A percentile compares a stretch with the other conserved stretches of the same genome.
Evolutionary conservation across 768 basidiomycete species (phyloP).

Genomic region (Pisolithus tinctorius): DNA sequence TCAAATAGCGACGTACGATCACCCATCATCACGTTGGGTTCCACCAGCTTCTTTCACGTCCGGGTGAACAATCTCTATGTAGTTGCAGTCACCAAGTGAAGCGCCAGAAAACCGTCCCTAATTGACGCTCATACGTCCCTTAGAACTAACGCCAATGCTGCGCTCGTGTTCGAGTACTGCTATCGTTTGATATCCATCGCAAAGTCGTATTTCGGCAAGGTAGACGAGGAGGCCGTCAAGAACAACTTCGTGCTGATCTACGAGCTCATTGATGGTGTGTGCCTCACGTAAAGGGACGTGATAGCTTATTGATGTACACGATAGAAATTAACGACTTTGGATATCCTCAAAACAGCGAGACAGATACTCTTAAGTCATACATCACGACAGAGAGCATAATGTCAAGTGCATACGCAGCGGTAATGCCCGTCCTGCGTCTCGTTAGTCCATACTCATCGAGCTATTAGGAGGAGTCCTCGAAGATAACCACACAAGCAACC

Average conservation of each 20-base stretch:
- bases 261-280: conserved; percentile 88
- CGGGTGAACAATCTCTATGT: conserved; percentile 93
- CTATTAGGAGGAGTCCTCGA: conserved; percentile 87
- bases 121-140: background rate
- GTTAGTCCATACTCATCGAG: conserved; percentile 1
- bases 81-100: conserved; percentile 91
- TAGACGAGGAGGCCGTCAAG: conserved; percentile 97
- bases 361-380: conserved; percentile 94
- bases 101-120: conserved; percentile 1
- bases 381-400: conserved; percentile 97
- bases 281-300: conserved; percentile 4
- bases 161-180: conserved; percentile 95
- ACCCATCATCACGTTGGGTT: conserved; percentile 95
- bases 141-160: conserved; percentile 95
- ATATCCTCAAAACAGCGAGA: conserved; percentile 98
- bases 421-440: conserved; percentile 28
- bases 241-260: conserved; percentile 99
- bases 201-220: conserved; percentile 95
- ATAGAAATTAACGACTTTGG: conserved; percentile 97
- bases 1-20: conserved; percentile 96
- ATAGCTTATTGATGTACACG: conserved; percentile 4
- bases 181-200: conserved; percentile 95
- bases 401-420: conserved; percentile 76
- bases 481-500: conserved; percentile 95
- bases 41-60: conserved; percentile 98